Percentiles rank a stretch among this genome's conserved stretches.
Evolutionary conservation across 2,329 filamentous ascomycete genomes (phyloP).

Genomic region (Sordariomycetes sp.): DNA sequence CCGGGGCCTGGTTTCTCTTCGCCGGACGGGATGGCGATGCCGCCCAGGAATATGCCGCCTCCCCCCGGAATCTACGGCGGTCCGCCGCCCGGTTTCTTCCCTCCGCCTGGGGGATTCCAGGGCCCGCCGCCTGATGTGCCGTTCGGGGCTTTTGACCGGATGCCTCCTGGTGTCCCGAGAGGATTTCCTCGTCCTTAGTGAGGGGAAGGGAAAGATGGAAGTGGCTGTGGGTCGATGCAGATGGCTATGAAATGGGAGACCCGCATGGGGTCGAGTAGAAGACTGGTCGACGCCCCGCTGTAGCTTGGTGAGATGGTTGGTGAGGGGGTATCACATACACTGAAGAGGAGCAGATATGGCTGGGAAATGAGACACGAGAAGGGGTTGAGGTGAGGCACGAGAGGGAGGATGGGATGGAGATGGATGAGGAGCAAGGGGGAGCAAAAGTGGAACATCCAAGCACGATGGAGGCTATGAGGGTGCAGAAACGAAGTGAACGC

Average conservation of each 20-base stretch:
- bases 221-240: background rate
- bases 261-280: too few species aligned
- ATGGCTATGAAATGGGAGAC: too few species aligned
- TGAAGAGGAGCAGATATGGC: background rate
- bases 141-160: constrained; percentile 1
- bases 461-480: background rate
- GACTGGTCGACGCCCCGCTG: too few species aligned
- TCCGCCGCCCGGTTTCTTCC: constrained; percentile 33
- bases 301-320: too few species aligned
- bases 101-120: constrained; percentile 30
- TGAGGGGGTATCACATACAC: background rate
- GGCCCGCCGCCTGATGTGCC: constrained; percentile 1
- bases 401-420: background rate
- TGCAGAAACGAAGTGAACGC: background rate
- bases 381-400: background rate
- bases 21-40: constrained; percentile 35
- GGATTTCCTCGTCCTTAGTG: background rate
- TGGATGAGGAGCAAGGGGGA: background rate
- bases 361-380: background rate
- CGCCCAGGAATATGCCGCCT: constrained; percentile 39
- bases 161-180: constrained; percentile 1
- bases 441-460: background rate
- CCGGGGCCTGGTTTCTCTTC: constrained; percentile 26
- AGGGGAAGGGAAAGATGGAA: background rate
- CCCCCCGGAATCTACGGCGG: constrained; percentile 45